Percentiles rank a stretch among this genome's conserved stretches.
These are phyloP conservation scores for Arthromyces matolae DNA, from an alignment of 768 basidiomycete genomes.

Conservation along the genomic window DNA sequence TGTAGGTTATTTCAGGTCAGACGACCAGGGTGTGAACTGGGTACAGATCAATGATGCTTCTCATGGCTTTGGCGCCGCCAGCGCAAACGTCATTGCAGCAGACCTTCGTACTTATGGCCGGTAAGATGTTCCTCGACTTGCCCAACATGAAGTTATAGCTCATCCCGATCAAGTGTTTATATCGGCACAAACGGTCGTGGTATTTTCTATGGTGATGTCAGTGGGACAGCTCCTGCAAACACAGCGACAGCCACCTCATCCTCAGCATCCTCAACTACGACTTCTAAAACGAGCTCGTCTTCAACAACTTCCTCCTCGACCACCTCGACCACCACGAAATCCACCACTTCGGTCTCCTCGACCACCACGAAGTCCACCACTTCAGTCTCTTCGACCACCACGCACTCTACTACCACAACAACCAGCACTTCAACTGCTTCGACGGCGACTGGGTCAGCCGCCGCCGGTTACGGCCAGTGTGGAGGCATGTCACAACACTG, in stretches of 20 bases:
- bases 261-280: slow-evolving; percentile 14
- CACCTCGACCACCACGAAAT: slow-evolving; percentile 16
- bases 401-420: slow-evolving; percentile 18
- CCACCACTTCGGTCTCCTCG: slow-evolving; percentile 15
- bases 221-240: slow-evolving; percentile 28
- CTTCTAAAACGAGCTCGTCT: slow-evolving; percentile 18
- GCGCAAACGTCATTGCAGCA: slow-evolving; percentile 44
- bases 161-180: slow-evolving; percentile 41
- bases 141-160: neutral
- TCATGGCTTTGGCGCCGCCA: slow-evolving; percentile 54
- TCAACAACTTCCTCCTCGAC: no score
- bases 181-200: slow-evolving; percentile 61
- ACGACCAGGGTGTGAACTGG: slow-evolving; percentile 55
- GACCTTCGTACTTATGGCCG: slow-evolving; percentile 54
- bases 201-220: slow-evolving; percentile 47
- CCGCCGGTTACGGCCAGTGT: slow-evolving; percentile 38
- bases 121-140: slow-evolving; percentile 21
- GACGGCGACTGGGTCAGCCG: slow-evolving; percentile 26
- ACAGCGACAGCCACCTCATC: slow-evolving; percentile 21
- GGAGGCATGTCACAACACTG: slow-evolving; percentile 27
- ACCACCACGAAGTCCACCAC: slow-evolving; percentile 17
- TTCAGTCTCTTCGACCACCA: slow-evolving; percentile 17
- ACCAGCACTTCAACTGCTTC: slow-evolving; percentile 22
- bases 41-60: slow-evolving; percentile 53
- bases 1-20: slow-evolving; percentile 55